Percentiles rank a stretch among this genome's conserved stretches.
Conservation (phyloP, 1,284 basidiomycete genomes). For the Austroboletus niveus region DNA sequence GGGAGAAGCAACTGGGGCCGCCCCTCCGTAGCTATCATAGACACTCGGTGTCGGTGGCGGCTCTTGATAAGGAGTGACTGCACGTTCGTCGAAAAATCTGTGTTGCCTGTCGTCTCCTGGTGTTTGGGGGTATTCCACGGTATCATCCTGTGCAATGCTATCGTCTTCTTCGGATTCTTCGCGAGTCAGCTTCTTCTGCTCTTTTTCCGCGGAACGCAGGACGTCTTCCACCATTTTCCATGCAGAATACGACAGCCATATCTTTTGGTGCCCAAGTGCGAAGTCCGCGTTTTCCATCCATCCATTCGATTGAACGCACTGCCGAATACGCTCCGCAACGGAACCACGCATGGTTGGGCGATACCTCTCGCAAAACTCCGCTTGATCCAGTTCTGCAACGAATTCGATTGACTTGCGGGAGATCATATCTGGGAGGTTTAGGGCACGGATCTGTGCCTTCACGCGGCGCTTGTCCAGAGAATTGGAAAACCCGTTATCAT, state of each 20-base stretch:
- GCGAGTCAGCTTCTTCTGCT: slow-evolving; percentile 45
- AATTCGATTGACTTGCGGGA: slow-evolving; percentile 67
- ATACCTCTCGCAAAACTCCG: slow-evolving; percentile 76
- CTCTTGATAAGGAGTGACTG: slow-evolving; percentile 29
- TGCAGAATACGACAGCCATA: slow-evolving; percentile 77
- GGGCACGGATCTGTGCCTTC: slow-evolving; percentile 72
- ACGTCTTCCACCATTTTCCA: slow-evolving; percentile 89
- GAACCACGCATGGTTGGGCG: slow-evolving; percentile 73
- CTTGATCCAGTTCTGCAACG: slow-evolving; percentile 60
- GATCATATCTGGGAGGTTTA: slow-evolving; percentile 75
- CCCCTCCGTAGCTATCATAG: slow-evolving; percentile 46
- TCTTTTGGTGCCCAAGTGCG: slow-evolving; percentile 56
- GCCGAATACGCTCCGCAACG: slow-evolving; percentile 64
- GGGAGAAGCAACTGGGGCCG: slow-evolving; percentile 40
- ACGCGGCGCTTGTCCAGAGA: slow-evolving; percentile 87
- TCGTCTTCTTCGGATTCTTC: slow-evolving; percentile 52
- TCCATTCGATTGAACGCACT: slow-evolving; percentile 71
- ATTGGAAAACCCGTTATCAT: slow-evolving; percentile 84
- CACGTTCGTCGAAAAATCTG: slow-evolving; percentile 37
- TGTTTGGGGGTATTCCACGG: slow-evolving; percentile 58
- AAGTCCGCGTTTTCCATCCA: slow-evolving; percentile 80
- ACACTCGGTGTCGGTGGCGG: slow-evolving; percentile 43
- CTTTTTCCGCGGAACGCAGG: slow-evolving; percentile 69
- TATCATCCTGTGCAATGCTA: slow-evolving; percentile 55
- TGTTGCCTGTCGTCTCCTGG: slow-evolving; percentile 35